These are phyloP conservation scores for Pseudonitzschia pungens DNA, from an alignment of 108 stramenopile species.

Conservation along the genomic window DNA sequence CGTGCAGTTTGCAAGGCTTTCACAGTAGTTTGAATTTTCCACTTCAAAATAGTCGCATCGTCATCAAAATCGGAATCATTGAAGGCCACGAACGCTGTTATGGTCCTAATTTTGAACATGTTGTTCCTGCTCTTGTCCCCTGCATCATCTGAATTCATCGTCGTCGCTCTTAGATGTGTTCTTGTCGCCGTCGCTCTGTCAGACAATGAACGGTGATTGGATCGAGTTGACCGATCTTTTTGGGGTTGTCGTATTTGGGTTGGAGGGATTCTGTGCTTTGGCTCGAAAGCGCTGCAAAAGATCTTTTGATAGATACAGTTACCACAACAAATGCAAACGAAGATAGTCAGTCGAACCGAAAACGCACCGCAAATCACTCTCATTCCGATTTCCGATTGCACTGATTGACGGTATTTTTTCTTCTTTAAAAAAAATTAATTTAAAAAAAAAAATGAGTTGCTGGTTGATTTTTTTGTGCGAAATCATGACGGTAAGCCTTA, in stretches of 20 bases:
- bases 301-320: not conserved
- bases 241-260: not conserved
- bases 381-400: no score
- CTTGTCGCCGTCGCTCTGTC: not conserved
- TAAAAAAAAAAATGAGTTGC: no score
- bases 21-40: conserved; percentile 15
- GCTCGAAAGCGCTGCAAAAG: not conserved
- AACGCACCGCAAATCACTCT: not conserved
- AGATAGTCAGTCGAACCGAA: not conserved
- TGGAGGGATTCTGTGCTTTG: not conserved
- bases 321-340: not conserved
- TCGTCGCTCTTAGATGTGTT: not conserved
- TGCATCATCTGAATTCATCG: not conserved
- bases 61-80: conserved; percentile 38
- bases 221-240: not conserved
- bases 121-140: not conserved
- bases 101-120: conserved; percentile 38
- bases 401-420: no score
- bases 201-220: not conserved
- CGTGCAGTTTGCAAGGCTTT: not conserved
- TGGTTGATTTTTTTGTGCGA: no score
- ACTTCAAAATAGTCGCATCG: not conserved
- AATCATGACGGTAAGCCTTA: no score
- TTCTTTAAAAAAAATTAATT: no score
- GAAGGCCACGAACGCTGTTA: conserved; percentile 49